These are phyloP conservation scores for Kurtzmaniella cleridarum DNA, from an alignment of 805 yeast genomes.

Conservation along the genomic window DNA sequence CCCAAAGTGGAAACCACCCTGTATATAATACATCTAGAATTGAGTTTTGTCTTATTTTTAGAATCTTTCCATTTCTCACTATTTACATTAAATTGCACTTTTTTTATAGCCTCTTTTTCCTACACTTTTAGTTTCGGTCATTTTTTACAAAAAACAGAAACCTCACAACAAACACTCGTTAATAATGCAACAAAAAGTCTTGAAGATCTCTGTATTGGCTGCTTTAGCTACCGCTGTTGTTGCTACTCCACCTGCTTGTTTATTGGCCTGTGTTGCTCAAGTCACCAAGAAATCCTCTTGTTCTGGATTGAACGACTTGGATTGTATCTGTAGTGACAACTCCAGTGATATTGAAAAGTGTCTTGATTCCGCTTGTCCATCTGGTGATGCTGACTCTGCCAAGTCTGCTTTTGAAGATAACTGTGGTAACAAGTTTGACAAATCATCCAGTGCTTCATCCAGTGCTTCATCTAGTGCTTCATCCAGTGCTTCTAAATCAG, in stretches of 20 bases:
- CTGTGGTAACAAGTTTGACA: conserved; percentile 43
- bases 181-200: conserved; percentile 9
- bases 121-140: background rate
- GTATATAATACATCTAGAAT: too few species aligned
- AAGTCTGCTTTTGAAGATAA: conserved; percentile 48
- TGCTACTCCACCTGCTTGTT: conserved; percentile 87
- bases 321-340: conserved; percentile 64
- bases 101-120: background rate
- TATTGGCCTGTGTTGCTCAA: conserved; percentile 79
- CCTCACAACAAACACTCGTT: conserved; percentile 4
- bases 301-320: conserved; percentile 53
- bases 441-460: conserved; percentile 22
- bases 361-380: conserved; percentile 65
- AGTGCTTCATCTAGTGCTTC: conserved; percentile 12
- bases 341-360: conserved; percentile 52
- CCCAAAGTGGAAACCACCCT: too few species aligned
- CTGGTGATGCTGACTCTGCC: conserved; percentile 55
- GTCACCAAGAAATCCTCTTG: conserved; percentile 58
- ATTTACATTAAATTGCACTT: too few species aligned
- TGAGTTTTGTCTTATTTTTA: background rate
- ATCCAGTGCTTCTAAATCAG: conserved; percentile 19
- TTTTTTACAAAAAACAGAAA: conserved; percentile 5
- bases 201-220: conserved; percentile 29
- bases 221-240: conserved; percentile 42
- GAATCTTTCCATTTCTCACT: background rate